phyloP scores from a whole-genome alignment of 116 monocot species.

The Zostera marina region DNA sequence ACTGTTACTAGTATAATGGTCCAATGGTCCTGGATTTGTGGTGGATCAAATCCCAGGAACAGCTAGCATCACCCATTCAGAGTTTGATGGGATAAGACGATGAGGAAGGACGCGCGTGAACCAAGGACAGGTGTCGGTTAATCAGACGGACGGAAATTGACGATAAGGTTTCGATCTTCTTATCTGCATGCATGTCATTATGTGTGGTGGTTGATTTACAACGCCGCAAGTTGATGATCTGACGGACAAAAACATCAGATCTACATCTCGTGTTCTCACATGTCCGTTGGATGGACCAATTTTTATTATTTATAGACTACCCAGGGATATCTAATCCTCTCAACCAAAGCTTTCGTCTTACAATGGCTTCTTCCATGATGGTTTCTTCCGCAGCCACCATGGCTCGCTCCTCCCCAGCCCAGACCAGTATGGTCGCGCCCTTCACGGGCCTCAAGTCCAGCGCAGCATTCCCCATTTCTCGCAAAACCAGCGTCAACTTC shows the following conservation, averaged over 20 bases:
- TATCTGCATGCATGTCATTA: not conserved
- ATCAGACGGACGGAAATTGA: no score
- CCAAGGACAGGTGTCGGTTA: not conserved
- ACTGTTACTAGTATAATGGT: no score
- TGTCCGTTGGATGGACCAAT: not conserved
- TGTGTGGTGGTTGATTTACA: not conserved
- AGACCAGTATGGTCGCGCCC: slow-evolving; percentile 35
- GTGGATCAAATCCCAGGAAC: not conserved
- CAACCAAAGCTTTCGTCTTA: not conserved
- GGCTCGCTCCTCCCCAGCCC: slow-evolving; percentile 18
- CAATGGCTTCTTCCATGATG: slow-evolving; percentile 46
- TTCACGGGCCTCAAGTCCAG: slow-evolving; percentile 41
- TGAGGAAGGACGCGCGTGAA: no score
- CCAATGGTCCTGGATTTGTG: not conserved
- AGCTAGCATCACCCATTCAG: not conserved
- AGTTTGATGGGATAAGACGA: not conserved
- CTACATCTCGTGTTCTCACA: not conserved
- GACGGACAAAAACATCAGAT: not conserved
- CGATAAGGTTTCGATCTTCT: slow-evolving; percentile 5
- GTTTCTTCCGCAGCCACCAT: slow-evolving; percentile 28
- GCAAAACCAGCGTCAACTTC: slow-evolving; percentile 20
- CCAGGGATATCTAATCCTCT: not conserved
- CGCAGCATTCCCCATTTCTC: slow-evolving; percentile 30
- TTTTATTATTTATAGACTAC: not conserved
- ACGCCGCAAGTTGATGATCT: not conserved